phyloP scores from a whole-genome alignment of 108 stramenopile genomes.

The Aurantiochytrium sp. region DNA sequence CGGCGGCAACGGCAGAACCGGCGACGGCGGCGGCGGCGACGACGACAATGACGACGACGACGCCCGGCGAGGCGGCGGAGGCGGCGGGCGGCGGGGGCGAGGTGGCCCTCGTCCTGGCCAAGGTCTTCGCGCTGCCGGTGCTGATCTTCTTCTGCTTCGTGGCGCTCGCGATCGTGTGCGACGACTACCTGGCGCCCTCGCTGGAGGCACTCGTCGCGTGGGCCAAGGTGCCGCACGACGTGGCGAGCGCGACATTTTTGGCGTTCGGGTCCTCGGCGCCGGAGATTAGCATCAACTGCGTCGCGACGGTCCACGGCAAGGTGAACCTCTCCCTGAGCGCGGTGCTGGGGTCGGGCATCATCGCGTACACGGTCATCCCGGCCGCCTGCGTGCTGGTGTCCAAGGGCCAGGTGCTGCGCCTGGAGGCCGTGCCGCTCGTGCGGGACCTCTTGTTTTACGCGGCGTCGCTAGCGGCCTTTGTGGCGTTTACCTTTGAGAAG shows the following conservation, averaged over 20 bases:
- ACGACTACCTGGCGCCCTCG: slow-evolving; percentile 32
- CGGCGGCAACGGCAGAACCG: too few species aligned
- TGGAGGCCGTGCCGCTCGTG: neutral
- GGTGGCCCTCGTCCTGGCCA: too few species aligned
- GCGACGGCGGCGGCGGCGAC: too few species aligned
- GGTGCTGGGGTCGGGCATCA: slow-evolving; percentile 28
- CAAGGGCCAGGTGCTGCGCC: slow-evolving; percentile 8
- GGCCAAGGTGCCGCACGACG: neutral
- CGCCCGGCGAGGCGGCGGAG: too few species aligned
- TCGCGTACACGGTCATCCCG: neutral
- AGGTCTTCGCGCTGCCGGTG: neutral
- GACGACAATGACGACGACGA: too few species aligned
- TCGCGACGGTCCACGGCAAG: slow-evolving; percentile 13
- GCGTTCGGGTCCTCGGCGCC: slow-evolving; percentile 18
- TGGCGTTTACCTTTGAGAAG: neutral
- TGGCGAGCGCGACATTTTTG: neutral
- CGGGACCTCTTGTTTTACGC: neutral
- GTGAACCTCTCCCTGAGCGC: slow-evolving; percentile 4
- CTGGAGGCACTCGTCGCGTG: neutral
- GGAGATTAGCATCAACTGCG: slow-evolving; percentile 29
- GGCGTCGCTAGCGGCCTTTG: neutral
- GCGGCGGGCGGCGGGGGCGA: too few species aligned
- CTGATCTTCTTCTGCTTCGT: slow-evolving; percentile 17
- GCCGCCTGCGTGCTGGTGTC: slow-evolving; percentile 6
- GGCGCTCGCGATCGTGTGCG: slow-evolving; percentile 34